phyloP scores from a whole-genome alignment of 331 rosid genomes.

The Prunus yedoensis region DNA sequence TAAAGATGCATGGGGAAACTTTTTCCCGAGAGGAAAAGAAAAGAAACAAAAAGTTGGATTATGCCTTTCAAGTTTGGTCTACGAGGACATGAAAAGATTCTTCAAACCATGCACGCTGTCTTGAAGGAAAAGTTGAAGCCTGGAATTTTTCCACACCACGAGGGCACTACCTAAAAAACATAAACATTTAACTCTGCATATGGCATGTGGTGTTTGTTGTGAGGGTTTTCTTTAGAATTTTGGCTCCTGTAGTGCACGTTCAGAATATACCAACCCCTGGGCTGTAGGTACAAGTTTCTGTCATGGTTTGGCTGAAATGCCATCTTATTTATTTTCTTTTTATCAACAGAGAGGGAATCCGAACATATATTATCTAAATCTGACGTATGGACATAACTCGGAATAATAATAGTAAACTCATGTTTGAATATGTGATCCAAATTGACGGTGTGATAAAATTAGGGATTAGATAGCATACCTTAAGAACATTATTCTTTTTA shows the following conservation, averaged over 20 bases:
- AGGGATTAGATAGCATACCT: neutral
- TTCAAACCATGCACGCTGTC: conserved; percentile 6
- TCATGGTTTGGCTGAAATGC: neutral
- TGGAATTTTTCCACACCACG: conserved; percentile 15
- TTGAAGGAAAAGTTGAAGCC: conserved; percentile 20
- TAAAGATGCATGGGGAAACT: conserved; percentile 17
- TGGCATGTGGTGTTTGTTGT: neutral
- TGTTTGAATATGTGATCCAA: neutral
- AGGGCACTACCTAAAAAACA: neutral
- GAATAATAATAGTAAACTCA: neutral
- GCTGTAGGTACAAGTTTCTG: neutral
- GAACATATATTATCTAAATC: no score
- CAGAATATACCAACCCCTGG: conserved; percentile 4
- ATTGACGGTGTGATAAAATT: neutral
- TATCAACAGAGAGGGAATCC: no score
- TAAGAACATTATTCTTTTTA: no score
- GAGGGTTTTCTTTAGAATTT: conserved; percentile 6
- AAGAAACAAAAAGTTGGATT: conserved; percentile 12
- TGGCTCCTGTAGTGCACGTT: conserved; percentile 8
- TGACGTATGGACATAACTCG: no score
- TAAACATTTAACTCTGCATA: neutral
- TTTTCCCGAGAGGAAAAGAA: neutral
- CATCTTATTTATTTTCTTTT: neutral
- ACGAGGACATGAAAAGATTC: conserved; percentile 21
- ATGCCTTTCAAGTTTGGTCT: conserved; percentile 13